A percentile compares a stretch with the other conserved stretches of the same genome.
These are phyloP conservation scores for Picocystis sp. DNA, from an alignment of 163 green algal genomes.

Conservation along the genomic window DNA sequence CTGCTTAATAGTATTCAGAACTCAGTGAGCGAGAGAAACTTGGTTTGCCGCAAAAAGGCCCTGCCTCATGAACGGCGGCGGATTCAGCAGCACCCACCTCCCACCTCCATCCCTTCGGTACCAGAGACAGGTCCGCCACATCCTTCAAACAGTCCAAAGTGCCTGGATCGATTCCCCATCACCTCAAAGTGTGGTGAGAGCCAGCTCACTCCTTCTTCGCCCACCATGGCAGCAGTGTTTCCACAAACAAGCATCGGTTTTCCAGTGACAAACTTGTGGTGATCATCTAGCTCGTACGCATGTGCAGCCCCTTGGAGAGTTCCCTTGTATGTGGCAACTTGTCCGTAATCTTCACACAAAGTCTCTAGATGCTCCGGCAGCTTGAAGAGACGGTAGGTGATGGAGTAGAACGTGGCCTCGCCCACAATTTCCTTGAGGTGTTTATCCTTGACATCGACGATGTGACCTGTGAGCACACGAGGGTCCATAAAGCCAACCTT, in stretches of 20 bases:
- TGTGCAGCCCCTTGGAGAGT: slow-evolving; percentile 43
- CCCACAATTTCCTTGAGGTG: slow-evolving; percentile 51
- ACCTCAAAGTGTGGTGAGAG: slow-evolving; percentile 36
- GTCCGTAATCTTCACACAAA: slow-evolving; percentile 70
- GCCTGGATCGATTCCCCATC: slow-evolving; percentile 39
- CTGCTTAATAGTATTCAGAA: too few species aligned
- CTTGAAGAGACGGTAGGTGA: slow-evolving; percentile 92
- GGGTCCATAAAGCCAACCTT: slow-evolving; percentile 69
- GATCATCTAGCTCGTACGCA: slow-evolving; percentile 56
- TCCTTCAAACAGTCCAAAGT: slow-evolving; percentile 64
- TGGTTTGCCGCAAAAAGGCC: too few species aligned
- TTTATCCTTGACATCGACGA: slow-evolving; percentile 33
- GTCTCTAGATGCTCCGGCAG: slow-evolving; percentile 51
- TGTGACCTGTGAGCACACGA: slow-evolving; percentile 27
- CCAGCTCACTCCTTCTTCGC: slow-evolving; percentile 34
- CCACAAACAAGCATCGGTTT: slow-evolving; percentile 70
- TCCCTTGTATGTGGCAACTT: slow-evolving; percentile 45
- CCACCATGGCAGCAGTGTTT: slow-evolving; percentile 71
- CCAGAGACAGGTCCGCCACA: slow-evolving; percentile 2
- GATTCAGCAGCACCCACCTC: slow-evolving; percentile 5
- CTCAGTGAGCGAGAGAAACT: too few species aligned
- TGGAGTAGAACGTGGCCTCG: slow-evolving; percentile 69
- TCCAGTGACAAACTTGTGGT: slow-evolving; percentile 46
- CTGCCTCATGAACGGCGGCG: neutral
- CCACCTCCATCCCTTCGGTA: neutral